phyloP scores from a whole-genome alignment of 2,329 filamentous ascomycete species.

The Penicillium sp. region DNA sequence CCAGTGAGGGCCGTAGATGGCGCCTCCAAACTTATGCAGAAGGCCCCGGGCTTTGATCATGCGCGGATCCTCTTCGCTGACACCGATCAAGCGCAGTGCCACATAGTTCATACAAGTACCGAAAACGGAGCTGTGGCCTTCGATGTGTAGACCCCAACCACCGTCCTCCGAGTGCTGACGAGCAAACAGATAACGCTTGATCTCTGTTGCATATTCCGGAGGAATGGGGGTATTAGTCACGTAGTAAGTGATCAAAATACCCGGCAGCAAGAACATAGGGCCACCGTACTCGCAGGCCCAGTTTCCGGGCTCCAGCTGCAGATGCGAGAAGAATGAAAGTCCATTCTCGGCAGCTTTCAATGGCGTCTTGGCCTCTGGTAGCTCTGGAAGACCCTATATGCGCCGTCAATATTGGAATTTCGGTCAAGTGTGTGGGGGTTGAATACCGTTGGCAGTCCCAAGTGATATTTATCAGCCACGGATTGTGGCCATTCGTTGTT shows the following conservation, averaged over 20 bases:
- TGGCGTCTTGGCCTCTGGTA: slow-evolving; percentile 68
- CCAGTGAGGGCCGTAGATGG: slow-evolving; percentile 84
- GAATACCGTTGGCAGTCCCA: slow-evolving; percentile 73
- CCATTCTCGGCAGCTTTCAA: slow-evolving; percentile 78
- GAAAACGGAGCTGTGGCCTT: slow-evolving; percentile 88
- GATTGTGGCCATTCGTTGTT: slow-evolving; percentile 78
- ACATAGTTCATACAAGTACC: slow-evolving; percentile 89
- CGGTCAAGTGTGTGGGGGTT: slow-evolving; percentile 10
- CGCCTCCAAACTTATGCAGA: slow-evolving; percentile 82
- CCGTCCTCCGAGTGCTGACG: slow-evolving; percentile 82
- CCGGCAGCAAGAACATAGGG: slow-evolving; percentile 90
- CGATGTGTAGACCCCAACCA: slow-evolving; percentile 96
- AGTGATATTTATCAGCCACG: slow-evolving; percentile 81
- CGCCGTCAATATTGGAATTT: not conserved
- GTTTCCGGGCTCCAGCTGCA: slow-evolving; percentile 84
- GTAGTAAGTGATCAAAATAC: slow-evolving; percentile 81
- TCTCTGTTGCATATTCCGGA: slow-evolving; percentile 75
- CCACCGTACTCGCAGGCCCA: slow-evolving; percentile 98
- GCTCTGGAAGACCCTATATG: slow-evolving; percentile 66
- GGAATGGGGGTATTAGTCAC: slow-evolving; percentile 85
- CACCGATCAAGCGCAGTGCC: slow-evolving; percentile 74
- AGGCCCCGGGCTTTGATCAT: slow-evolving; percentile 82
- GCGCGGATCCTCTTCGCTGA: slow-evolving; percentile 74
- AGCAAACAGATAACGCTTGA: slow-evolving; percentile 87
- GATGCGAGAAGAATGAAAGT: slow-evolving; percentile 80